phyloP scores from a whole-genome alignment of 345 rosid species.

The Populus pruinosa region DNA sequence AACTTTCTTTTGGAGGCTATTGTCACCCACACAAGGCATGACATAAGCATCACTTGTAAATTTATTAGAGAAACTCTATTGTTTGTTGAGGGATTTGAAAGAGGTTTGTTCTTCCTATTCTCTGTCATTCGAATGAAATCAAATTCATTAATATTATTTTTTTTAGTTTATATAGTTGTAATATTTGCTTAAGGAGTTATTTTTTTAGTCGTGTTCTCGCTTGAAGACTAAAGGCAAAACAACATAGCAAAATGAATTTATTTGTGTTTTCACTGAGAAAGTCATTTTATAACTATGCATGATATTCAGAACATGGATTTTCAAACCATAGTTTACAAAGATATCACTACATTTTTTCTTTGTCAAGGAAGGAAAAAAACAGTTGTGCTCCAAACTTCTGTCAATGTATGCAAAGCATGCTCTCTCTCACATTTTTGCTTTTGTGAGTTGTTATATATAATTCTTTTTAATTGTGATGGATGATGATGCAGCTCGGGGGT shows the following conservation, averaged over 20 bases:
- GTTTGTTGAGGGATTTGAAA: no score
- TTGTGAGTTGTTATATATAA: constrained; percentile 1
- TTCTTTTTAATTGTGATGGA: not conserved
- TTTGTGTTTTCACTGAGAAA: no score
- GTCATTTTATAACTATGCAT: no score
- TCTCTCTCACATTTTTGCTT: not conserved
- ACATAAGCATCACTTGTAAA: no score
- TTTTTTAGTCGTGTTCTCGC: no score
- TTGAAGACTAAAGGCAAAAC: no score
- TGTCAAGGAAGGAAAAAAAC: not conserved
- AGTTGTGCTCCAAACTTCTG: not conserved
- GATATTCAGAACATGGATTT: no score
- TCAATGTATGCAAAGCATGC: not conserved
- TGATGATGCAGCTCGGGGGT: constrained; percentile 61
- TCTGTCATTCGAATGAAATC: not conserved
- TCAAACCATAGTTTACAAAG: no score
- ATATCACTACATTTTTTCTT: not conserved
- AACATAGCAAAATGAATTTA: no score
- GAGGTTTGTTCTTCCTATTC: not conserved
- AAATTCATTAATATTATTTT: no score
- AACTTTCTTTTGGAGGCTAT: not conserved
- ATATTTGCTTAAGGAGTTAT: not conserved
- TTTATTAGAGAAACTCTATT: no score
- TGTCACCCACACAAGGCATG: not conserved
- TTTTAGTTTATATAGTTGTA: no score